phyloP scores from a whole-genome alignment of 2,329 filamentous ascomycete species.

The Aureobasidium sp. region DNA sequence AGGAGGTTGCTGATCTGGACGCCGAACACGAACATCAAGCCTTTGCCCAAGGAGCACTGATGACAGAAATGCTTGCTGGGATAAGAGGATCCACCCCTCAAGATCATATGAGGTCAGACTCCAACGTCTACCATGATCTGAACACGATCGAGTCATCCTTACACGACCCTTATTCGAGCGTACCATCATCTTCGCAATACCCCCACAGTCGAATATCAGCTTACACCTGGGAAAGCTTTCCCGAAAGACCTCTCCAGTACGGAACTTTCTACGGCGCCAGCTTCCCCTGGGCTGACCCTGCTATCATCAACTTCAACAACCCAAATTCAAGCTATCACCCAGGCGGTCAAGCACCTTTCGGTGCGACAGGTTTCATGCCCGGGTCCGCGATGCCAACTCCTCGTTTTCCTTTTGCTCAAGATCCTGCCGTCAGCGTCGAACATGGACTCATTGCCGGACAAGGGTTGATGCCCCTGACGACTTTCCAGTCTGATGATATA shows the following conservation, averaged over 20 bases:
- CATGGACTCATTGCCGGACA: neutral
- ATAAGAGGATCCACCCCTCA: neutral
- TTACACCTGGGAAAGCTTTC: neutral
- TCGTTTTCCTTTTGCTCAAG: neutral
- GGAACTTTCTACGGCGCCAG: neutral
- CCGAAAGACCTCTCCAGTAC: neutral
- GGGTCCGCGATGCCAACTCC: neutral
- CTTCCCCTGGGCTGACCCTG: neutral
- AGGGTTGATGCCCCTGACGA: neutral
- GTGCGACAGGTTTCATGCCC: neutral
- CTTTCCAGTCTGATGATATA: neutral
- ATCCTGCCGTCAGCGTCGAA: neutral
- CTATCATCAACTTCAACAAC: neutral
- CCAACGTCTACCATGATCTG: neutral
- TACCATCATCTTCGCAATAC: neutral
- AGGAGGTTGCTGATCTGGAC: neutral
- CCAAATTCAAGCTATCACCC: neutral
- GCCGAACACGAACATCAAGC: neutral
- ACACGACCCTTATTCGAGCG: neutral
- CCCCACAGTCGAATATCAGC: neutral
- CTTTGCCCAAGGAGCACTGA: neutral
- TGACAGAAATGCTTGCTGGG: conserved; percentile 9
- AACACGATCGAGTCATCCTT: neutral
- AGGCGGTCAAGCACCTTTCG: neutral
- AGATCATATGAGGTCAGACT: neutral